phyloP scores from a whole-genome alignment of 2,329 filamentous ascomycete species.

The Apiospora rasikravindrae region DNA sequence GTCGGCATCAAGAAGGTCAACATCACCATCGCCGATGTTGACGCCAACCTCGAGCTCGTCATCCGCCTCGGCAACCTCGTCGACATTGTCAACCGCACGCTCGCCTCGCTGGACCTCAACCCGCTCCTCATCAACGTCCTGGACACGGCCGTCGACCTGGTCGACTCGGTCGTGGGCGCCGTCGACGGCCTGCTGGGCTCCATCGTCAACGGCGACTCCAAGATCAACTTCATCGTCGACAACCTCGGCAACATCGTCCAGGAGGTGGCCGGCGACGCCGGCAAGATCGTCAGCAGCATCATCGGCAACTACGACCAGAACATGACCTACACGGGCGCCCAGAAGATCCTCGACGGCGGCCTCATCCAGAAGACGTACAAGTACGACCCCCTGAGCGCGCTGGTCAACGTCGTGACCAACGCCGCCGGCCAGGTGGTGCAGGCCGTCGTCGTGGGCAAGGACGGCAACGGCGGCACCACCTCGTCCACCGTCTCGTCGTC shows the following conservation, averaged over 20 bases:
- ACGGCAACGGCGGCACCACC: conserved; percentile 25
- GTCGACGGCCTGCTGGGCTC: conserved; percentile 64
- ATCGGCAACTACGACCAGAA: conserved; percentile 63
- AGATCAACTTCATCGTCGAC: conserved; percentile 61
- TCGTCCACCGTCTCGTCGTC: conserved; percentile 23
- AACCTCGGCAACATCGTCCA: conserved; percentile 69
- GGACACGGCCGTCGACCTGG: conserved; percentile 57
- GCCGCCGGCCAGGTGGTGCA: conserved; percentile 55
- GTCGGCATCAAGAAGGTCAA: conserved; percentile 57
- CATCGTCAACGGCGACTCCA: conserved; percentile 60
- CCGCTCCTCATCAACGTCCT: conserved; percentile 62
- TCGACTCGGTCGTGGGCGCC: conserved; percentile 59
- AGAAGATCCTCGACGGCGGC: conserved; percentile 38
- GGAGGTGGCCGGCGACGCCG: conserved; percentile 55
- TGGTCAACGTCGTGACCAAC: conserved; percentile 58
- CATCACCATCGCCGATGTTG: conserved; percentile 65
- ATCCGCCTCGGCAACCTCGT: conserved; percentile 65
- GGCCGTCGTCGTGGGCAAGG: conserved; percentile 39
- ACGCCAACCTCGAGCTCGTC: conserved; percentile 63
- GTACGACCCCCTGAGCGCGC: conserved; percentile 50
- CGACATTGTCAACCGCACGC: conserved; percentile 65
- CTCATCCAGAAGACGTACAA: conserved; percentile 53
- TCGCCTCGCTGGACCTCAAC: conserved; percentile 64
- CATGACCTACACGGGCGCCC: conserved; percentile 57
- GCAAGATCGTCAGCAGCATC: conserved; percentile 52